These are phyloP conservation scores for Asterella californica DNA, from an alignment of 225 moss, liverwort and hornwort genomes.

Conservation along the genomic window DNA sequence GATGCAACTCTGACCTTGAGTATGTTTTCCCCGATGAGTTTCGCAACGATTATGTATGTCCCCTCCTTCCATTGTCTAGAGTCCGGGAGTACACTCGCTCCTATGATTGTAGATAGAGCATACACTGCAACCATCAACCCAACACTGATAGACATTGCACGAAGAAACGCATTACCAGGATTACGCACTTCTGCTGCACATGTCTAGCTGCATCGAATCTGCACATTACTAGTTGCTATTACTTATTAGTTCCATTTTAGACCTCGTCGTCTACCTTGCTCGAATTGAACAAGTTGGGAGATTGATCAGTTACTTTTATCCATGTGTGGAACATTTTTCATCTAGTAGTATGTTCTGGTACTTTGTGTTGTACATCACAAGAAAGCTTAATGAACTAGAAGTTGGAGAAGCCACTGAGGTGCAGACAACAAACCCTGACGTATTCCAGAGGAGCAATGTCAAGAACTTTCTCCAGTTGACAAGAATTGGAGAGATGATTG, in stretches of 20 bases:
- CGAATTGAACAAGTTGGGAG: not conserved
- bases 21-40: conserved; percentile 48
- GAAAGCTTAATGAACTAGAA: not conserved
- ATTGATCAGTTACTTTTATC: not conserved
- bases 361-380: not conserved
- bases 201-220: conserved; percentile 68
- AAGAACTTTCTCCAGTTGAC: conserved; percentile 59
- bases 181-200: conserved; percentile 70
- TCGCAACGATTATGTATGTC: conserved; percentile 50
- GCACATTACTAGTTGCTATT: not conserved
- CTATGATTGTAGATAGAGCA: conserved; percentile 44
- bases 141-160: conserved; percentile 46
- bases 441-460: conserved; percentile 60
- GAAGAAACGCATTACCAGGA: conserved; percentile 62
- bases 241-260: not conserved
- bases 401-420: not conserved
- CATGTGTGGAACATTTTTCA: no score
- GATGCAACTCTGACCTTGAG: conserved; percentile 43
- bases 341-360: no score
- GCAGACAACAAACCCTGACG: conserved; percentile 53
- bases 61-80: conserved; percentile 37
- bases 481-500: not conserved
- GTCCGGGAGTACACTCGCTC: conserved; percentile 52
- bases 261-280: not conserved
- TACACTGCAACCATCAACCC: conserved; percentile 37